Conservation (phyloP, 2,329 filamentous ascomycete species). For the Zopfia rhizophila region DNA sequence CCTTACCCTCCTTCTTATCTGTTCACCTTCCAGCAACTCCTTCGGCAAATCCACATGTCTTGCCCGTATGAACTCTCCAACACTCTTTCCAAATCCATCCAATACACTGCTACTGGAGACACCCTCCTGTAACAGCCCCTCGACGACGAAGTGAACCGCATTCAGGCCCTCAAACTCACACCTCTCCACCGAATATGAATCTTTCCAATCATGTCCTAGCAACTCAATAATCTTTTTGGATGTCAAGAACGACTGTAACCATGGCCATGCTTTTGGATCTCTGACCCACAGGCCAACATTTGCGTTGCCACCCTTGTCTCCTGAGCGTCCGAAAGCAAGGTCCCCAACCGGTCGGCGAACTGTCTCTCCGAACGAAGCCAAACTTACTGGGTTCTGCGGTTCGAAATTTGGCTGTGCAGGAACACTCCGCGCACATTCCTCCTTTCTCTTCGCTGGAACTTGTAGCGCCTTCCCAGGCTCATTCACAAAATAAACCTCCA, state of each 20-base stretch:
- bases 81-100: slow-evolving; percentile 24
- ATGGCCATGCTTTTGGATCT: slow-evolving; percentile 52
- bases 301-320: slow-evolving; percentile 45
- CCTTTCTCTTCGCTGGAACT: slow-evolving; percentile 17
- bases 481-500: slow-evolving; percentile 18
- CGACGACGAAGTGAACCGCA: slow-evolving; percentile 55
- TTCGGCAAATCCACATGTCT: slow-evolving; percentile 20
- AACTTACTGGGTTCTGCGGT: slow-evolving; percentile 6
- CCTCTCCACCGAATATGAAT: slow-evolving; percentile 49
- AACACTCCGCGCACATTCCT: slow-evolving; percentile 17
- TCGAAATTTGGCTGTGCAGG: slow-evolving; percentile 16
- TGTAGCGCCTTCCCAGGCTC: slow-evolving; percentile 5
- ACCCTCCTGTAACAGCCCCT: slow-evolving; percentile 20
- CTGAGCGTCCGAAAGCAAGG: slow-evolving; percentile 30
- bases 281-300: slow-evolving; percentile 55
- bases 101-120: slow-evolving; percentile 21
- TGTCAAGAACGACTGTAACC: slow-evolving; percentile 55
- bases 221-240: slow-evolving; percentile 46
- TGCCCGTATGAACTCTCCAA: slow-evolving; percentile 23
- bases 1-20: slow-evolving; percentile 7
- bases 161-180: slow-evolving; percentile 59
- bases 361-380: slow-evolving; percentile 43
- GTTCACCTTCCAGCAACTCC: slow-evolving; percentile 9
- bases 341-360: slow-evolving; percentile 44
- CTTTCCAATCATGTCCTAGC: slow-evolving; percentile 57